A percentile compares a stretch with the other conserved stretches of the same genome.
Conservation (phyloP, 2,329 filamentous ascomycete genomes). For the Fulvia fulva region DNA sequence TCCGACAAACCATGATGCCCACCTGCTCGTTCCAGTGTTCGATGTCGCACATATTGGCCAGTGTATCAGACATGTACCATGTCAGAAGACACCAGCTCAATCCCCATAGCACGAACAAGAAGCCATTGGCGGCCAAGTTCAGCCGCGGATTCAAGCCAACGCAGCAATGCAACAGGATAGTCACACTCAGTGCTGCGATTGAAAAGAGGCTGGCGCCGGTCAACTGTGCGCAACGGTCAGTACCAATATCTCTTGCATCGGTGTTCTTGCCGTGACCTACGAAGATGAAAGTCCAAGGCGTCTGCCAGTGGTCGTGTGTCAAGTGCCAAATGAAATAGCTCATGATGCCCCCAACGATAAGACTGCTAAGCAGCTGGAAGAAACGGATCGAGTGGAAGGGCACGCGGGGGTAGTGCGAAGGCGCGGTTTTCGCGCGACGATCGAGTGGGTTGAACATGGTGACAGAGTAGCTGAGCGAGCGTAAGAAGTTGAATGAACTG, state of each 20-base stretch:
- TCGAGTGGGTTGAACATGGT: conserved; percentile 25
- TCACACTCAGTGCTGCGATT: conserved; percentile 46
- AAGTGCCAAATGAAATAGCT: conserved; percentile 55
- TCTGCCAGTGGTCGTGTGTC: conserved; percentile 46
- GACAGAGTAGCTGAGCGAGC: not conserved
- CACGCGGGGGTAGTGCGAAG: conserved; percentile 42
- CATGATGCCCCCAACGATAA: conserved; percentile 53
- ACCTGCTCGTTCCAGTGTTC: conserved; percentile 52
- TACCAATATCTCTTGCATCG: not conserved
- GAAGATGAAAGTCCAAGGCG: conserved; percentile 59
- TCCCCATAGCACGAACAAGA: conserved; percentile 50
- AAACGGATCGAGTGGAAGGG: conserved; percentile 42
- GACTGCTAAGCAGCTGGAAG: conserved; percentile 40
- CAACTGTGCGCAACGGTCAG: conserved; percentile 39
- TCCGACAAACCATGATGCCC: conserved; percentile 54
- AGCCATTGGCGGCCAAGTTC: conserved; percentile 48
- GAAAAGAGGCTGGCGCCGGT: conserved; percentile 51
- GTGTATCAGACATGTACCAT: conserved; percentile 53
- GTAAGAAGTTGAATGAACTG: not conserved
- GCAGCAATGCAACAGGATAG: conserved; percentile 50
- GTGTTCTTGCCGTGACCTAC: conserved; percentile 37
- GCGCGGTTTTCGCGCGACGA: conserved; percentile 34
- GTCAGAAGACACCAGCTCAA: conserved; percentile 50
- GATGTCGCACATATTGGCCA: conserved; percentile 43
- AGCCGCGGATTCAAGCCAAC: conserved; percentile 50